Base-by-base conservation (phyloP, 2,329 filamentous ascomycete genomes). In the Tolypocladium cylindrosporum region DNA sequence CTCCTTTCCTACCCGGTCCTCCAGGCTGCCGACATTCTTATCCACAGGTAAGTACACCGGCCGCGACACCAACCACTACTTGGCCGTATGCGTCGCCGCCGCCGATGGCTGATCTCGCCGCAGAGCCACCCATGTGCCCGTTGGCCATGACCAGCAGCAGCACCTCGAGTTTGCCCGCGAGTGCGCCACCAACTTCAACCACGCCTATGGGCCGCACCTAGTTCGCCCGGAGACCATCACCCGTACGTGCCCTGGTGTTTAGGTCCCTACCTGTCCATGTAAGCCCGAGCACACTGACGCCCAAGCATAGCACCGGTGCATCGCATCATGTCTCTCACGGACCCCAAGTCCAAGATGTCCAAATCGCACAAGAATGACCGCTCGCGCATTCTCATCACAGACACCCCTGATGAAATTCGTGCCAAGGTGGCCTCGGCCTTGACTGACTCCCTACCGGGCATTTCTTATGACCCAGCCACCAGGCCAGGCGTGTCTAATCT, bases 1-100 rank as follows among this genome's bases (percentile, higher is more conserved):
- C 79, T 99, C 4, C 96, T 97, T 70, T 95, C 92, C 9, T 99
- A 99, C 69, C 94, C 94, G 1, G 91, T 99, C 42, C 82, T 99
- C 1, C 92, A 97, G 74, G 93, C 94, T 24, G 94, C 94, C 50
- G 94, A 99, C 72, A 89, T 99, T 54, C 80, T 97, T 42, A 82
- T 97, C 9, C 92, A 97, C 69, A 79, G 86, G 84, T 88, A 72
- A 45, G 62, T 56, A 11, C 43, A 48, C 24, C 36, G 31, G 41
- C 45, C 60, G 24, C n/a, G 36, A 10, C 10, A 21, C 41, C n/a
- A 4, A 9, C 42, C 11, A 13, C 13, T 19, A 2, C 7, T 10
- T 51, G 27, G 31, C 16, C 45, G 7, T 4, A 6, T 13, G 31
- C 19, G 4, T 31, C 31, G 48, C 8, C 31, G 19, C 19, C 31